Evolutionary conservation across 768 basidiomycete species (phyloP).

Genomic region (Lactarius quietus): DNA sequence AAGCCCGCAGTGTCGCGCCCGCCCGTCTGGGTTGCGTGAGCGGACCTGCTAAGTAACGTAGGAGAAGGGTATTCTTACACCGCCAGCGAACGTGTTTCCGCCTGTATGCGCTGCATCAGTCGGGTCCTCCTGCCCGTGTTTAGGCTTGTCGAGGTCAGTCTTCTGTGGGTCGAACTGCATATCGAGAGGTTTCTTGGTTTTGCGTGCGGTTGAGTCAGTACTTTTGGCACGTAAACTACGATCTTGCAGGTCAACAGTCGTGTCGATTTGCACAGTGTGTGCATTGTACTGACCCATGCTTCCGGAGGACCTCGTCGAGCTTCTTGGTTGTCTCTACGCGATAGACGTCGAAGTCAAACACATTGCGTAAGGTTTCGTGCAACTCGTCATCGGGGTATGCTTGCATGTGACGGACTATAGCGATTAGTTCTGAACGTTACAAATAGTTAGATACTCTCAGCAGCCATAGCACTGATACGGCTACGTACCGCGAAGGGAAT

Average conservation of each 20-base stretch:
- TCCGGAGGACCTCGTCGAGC: conserved; percentile 52
- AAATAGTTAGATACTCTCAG: background rate
- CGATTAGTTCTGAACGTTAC: conserved; percentile 52
- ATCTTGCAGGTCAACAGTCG: background rate
- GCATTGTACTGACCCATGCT: conserved; percentile 48
- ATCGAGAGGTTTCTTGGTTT: conserved; percentile 48
- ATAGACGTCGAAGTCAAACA: conserved; percentile 70
- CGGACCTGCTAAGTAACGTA: background rate
- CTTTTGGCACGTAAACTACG: background rate
- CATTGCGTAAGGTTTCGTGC: conserved; percentile 56
- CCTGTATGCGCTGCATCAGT: conserved; percentile 53
- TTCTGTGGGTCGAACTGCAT: conserved; percentile 52
- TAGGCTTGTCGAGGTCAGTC: conserved; percentile 49
- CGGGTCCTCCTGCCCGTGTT: conserved; percentile 58
- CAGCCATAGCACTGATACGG: background rate
- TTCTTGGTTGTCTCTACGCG: conserved; percentile 62
- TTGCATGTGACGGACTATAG: conserved; percentile 59
- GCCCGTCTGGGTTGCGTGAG: conserved; percentile 43
- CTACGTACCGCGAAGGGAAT: conserved; percentile 63
- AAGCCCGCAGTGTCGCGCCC: conserved; percentile 64
- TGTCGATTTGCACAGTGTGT: background rate
- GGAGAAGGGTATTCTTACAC: conserved; percentile 37
- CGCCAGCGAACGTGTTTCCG: conserved; percentile 64
- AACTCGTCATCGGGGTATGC: conserved; percentile 56
- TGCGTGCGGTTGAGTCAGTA: conserved; percentile 39